Conservation (phyloP, 805 yeast species). For the Tetrapisispora iriomotensis region DNA sequence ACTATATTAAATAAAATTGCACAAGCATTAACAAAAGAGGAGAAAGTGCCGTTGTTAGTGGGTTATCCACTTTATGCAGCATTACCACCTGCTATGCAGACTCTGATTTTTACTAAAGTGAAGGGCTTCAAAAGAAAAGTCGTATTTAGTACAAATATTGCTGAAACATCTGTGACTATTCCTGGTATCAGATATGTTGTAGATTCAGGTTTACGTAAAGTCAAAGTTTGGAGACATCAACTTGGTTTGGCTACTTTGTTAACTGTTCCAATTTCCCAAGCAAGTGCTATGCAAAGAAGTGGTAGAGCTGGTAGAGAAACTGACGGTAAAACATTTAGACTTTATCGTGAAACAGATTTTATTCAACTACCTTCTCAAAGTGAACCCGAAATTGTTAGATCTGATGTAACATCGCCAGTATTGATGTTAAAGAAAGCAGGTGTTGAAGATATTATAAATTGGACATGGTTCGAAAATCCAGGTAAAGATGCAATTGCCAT, state of each 20-base stretch:
- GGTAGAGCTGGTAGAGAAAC: conserved; percentile 99
- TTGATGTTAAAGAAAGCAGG: conserved; percentile 75
- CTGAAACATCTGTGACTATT: conserved; percentile 95
- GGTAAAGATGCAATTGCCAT: conserved; percentile 64
- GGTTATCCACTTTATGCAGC: conserved; percentile 92
- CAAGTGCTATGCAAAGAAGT: conserved; percentile 88
- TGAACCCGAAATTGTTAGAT: conserved; percentile 85
- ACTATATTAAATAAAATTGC: conserved; percentile 49
- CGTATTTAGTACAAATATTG: conserved; percentile 88
- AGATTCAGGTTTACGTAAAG: conserved; percentile 87
- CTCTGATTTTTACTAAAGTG: conserved; percentile 61
- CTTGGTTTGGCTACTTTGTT: conserved; percentile 85
- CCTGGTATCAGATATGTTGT: conserved; percentile 89
- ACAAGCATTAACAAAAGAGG: conserved; percentile 53
- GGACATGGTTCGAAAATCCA: conserved; percentile 93
- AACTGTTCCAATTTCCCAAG: conserved; percentile 86
- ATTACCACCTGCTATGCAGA: conserved; percentile 74
- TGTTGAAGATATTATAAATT: conserved; percentile 69
- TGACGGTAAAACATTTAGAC: conserved; percentile 78
- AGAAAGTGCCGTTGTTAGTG: conserved; percentile 55
- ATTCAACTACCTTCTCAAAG: conserved; percentile 60
- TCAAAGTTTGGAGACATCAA: conserved; percentile 90
- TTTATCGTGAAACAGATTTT: conserved; percentile 70
- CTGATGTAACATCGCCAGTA: conserved; percentile 77
- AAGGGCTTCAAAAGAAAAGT: conserved; percentile 69